phyloP scores from a whole-genome alignment of 352 stramenopile genomes.

The Phytophthora multivora region DNA sequence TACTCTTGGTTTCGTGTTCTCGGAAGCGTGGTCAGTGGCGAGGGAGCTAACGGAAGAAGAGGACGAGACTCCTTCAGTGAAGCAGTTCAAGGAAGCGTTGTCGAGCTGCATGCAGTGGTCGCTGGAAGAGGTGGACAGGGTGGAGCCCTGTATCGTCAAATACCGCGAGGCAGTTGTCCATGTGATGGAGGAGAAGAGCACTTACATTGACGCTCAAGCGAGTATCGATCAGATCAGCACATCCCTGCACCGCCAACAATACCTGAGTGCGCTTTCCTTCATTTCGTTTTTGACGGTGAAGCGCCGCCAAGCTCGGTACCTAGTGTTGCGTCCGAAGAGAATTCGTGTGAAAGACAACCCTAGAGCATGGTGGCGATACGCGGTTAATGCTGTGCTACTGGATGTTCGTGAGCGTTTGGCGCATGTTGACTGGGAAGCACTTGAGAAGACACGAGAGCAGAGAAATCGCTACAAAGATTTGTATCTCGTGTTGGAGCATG shows the following conservation, averaged over 20 bases:
- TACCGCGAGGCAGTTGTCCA: slow-evolving; percentile 84
- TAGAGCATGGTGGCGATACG: slow-evolving; percentile 75
- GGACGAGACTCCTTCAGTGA: slow-evolving; percentile 69
- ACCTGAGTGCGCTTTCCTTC: slow-evolving; percentile 74
- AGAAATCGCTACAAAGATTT: slow-evolving; percentile 66
- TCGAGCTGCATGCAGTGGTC: slow-evolving; percentile 84
- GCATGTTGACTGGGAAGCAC: slow-evolving; percentile 68
- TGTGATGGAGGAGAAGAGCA: slow-evolving; percentile 88
- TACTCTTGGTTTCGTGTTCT: slow-evolving; percentile 86
- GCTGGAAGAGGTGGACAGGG: slow-evolving; percentile 54
- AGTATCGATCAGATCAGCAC: slow-evolving; percentile 77
- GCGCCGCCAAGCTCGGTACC: slow-evolving; percentile 63
- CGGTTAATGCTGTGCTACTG: slow-evolving; percentile 71
- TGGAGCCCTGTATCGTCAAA: slow-evolving; percentile 63
- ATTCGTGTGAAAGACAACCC: slow-evolving; percentile 54
- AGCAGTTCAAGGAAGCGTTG: slow-evolving; percentile 75
- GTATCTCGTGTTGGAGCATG: slow-evolving; percentile 46
- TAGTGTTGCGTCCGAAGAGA: slow-evolving; percentile 54
- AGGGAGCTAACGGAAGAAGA: slow-evolving; percentile 78
- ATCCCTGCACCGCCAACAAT: slow-evolving; percentile 68
- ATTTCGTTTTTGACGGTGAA: slow-evolving; percentile 75
- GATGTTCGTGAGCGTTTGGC: slow-evolving; percentile 75
- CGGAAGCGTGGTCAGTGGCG: slow-evolving; percentile 81
- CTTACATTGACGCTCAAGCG: slow-evolving; percentile 81
- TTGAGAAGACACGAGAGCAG: slow-evolving; percentile 41